A percentile compares a stretch with the other conserved stretches of the same genome.
phyloP scores from a whole-genome alignment of 148 eudicot species.

The Silene uniflora region DNA sequence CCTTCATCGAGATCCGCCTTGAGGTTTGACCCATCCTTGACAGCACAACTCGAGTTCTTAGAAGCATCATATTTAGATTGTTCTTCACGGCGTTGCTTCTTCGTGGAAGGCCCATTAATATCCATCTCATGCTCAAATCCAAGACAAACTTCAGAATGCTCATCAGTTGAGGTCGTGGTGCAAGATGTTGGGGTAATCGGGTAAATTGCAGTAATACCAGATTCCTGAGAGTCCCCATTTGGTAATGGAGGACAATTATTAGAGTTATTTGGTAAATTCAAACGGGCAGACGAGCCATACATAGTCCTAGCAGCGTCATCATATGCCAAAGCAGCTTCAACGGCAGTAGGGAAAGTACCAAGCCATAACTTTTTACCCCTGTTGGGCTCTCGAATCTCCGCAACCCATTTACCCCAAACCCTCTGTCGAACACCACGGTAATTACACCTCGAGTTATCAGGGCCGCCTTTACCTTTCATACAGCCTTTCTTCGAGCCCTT shows the following conservation, averaged over 20 bases:
- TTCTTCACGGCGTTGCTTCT: too few relatives aligned
- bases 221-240: too few relatives aligned
- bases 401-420: conserved; percentile 97
- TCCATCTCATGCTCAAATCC: conserved; percentile 18
- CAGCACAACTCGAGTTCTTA: too few relatives aligned
- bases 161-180: conserved; percentile 26
- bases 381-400: conserved; percentile 79
- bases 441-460: conserved; percentile 51
- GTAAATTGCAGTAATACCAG: too few relatives aligned
- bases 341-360: conserved; percentile 71
- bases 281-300: conserved; percentile 69
- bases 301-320: conserved; percentile 80
- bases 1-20: conserved; percentile 17
- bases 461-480: conserved; percentile 96
- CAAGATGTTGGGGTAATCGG: background rate
- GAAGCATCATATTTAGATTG: too few relatives aligned
- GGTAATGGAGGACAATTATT: background rate
- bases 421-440: conserved; percentile 87
- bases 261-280: conserved; percentile 46
- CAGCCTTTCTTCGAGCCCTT: conserved; percentile 93
- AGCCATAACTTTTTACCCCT: conserved; percentile 77
- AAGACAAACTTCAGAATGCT: conserved; percentile 35
- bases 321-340: conserved; percentile 85
- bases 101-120: background rate
- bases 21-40: background rate